Evolutionary conservation across 371 early-diverging fungal genomes (phyloP).

Genomic region (Rhizopus sp.): DNA sequence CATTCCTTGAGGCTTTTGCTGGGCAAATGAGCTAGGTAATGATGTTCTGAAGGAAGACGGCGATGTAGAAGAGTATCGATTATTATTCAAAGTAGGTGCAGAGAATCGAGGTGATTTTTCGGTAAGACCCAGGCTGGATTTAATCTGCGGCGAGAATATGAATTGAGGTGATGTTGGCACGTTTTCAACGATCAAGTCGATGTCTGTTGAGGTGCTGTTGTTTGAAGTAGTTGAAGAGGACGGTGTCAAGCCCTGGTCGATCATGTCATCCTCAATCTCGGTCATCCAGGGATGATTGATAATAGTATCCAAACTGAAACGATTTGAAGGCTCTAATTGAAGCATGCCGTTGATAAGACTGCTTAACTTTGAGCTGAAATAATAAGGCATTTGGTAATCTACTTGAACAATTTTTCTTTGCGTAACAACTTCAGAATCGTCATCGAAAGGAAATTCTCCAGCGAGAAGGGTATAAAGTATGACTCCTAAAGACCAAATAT

Average conservation of each 20-base stretch:
- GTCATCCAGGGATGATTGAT: constrained; percentile 57
- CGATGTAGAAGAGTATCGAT: constrained; percentile 21
- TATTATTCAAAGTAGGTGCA: constrained; percentile 26
- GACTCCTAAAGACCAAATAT: constrained; percentile 81
- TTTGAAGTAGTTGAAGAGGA: constrained; percentile 64
- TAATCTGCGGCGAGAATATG: constrained; percentile 34
- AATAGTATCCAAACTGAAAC: constrained; percentile 49
- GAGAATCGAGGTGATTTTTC: constrained; percentile 39
- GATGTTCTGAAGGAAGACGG: constrained; percentile 23
- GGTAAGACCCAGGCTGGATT: constrained; percentile 18
- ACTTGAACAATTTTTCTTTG: constrained; percentile 64
- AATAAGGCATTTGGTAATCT: constrained; percentile 66
- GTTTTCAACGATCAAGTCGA: constrained; percentile 4
- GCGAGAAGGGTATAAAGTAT: constrained; percentile 72
- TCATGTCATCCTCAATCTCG: constrained; percentile 35
- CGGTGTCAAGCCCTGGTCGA: constrained; percentile 34
- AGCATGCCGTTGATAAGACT: background rate
- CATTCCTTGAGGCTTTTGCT: constrained; percentile 17
- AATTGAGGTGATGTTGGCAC: constrained; percentile 2
- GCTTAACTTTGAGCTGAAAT: constrained; percentile 57
- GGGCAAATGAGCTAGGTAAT: constrained; percentile 14
- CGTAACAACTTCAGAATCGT: constrained; percentile 64
- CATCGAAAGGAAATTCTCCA: constrained; percentile 79
- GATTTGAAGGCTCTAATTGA: constrained; percentile 8
- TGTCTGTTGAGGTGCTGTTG: background rate